Evolutionary conservation across 2,329 filamentous ascomycete species (phyloP).

Genomic region (Trichoderma citrinoviride): DNA sequence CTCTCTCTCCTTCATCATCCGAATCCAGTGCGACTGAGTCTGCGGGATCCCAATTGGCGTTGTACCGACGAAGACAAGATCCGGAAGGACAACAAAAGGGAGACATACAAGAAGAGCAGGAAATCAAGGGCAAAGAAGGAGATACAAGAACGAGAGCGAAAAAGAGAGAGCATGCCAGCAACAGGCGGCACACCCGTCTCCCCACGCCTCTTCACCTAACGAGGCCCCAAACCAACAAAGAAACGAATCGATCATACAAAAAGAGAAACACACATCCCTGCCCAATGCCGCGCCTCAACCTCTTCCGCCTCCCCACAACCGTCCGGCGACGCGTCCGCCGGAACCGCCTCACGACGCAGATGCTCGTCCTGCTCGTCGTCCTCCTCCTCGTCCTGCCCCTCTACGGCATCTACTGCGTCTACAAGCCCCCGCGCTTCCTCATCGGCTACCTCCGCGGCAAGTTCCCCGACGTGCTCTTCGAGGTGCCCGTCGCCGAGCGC

Average conservation of each 20-base stretch:
- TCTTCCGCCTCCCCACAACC: constrained; percentile 56
- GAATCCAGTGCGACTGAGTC: neutral
- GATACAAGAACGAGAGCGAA: neutral
- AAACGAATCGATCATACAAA: too few relatives aligned
- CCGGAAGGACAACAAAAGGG: neutral
- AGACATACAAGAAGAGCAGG: neutral
- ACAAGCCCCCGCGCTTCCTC: constrained; percentile 73
- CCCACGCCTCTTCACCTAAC: constrained; percentile 11
- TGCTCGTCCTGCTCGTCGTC: constrained; percentile 40
- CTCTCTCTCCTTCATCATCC: neutral
- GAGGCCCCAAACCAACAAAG: neutral
- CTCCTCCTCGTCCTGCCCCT: constrained; percentile 39
- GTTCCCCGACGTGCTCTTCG: constrained; percentile 79
- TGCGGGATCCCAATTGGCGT: neutral
- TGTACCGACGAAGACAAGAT: neutral
- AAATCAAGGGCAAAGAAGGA: neutral
- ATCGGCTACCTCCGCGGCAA: constrained; percentile 67
- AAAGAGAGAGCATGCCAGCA: constrained; percentile 14
- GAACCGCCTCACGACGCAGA: constrained; percentile 56
- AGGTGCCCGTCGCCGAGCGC: constrained; percentile 54
- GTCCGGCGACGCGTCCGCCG: constrained; percentile 57
- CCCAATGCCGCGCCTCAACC: constrained; percentile 42
- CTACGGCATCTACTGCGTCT: constrained; percentile 64
- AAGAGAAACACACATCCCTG: too few relatives aligned
- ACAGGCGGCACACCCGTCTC: constrained; percentile 11